Evolutionary conservation across 164 flowering plant genomes (phyloP), one percentile per base, ranked within the genome.

Genomic region (Tetrastigma voinierianum): DNA sequence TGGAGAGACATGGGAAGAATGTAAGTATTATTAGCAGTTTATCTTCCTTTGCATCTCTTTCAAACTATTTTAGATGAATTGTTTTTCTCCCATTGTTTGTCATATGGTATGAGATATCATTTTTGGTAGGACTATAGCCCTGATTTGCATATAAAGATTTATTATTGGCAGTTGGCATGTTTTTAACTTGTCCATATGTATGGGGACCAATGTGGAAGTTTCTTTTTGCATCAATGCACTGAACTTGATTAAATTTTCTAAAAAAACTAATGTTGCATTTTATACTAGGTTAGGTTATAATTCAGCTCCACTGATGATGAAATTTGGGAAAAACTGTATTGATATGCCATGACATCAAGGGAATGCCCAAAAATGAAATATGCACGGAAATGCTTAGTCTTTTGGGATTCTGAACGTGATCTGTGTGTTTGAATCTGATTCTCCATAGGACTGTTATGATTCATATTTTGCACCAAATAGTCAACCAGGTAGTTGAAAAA

Each of bases 1-100:
- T 77, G 96, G 88, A 24, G 97, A 88, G 3, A 88, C 92, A 16
- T 93, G 87, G 88, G 97, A 93, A 52, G 97, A 93, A 70, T 91
- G 98, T 93, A 70, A 91, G 97, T 74, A 40, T 40, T 46, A 47
- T 48, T 57, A n/a, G n/a, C 59, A 63, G n/a, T 49, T n/a, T 45
- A 17, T 56, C 10, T 25, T 51, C 10, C 17, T 58, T 14, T 13
- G 45, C 16, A 46, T 9, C 15, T 58, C 18, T 20, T 23, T 20
- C 24, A 45, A 20, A 49, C 46, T 51, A 3, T 9, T 65, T 9
- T 71, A 2, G 19, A 68, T 64, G 40, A 16, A 23, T 12, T 44
- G 7, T 52, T 16, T 59, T 18, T 51, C 14, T 0, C 14, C 16
- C 12, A 13, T 25, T 9, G 0, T 56, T 55, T 17, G 19, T 51